Conservation (phyloP, 208 protist species). For the Leishmania major region DNA sequence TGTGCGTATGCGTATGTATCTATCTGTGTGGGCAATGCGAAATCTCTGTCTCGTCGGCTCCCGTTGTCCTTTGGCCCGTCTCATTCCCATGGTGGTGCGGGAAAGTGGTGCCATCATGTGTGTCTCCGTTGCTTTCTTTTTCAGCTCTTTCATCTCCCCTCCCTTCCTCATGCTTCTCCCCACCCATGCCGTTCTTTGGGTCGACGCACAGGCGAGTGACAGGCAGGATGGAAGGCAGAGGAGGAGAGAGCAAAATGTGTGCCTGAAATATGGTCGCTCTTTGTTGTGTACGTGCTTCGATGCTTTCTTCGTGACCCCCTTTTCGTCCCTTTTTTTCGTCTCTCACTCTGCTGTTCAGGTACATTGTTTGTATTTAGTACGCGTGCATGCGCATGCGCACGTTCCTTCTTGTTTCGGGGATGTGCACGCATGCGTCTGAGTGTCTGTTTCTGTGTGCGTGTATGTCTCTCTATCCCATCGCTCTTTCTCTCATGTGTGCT, state of each 20-base stretch:
- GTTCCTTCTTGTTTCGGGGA: background rate
- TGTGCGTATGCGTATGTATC: constrained; percentile 2
- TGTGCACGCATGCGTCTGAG: background rate
- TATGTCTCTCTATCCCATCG: background rate
- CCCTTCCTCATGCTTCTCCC: background rate
- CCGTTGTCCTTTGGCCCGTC: background rate
- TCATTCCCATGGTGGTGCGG: background rate
- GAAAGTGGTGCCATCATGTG: background rate
- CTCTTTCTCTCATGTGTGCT: background rate
- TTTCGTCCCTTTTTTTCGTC: background rate
- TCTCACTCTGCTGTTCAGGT: background rate
- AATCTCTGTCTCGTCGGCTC: background rate
- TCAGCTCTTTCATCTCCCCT: background rate
- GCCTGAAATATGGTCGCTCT: background rate
- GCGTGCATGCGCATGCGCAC: background rate
- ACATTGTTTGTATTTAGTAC: background rate
- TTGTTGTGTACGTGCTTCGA: background rate
- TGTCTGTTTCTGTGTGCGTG: background rate
- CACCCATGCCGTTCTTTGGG: background rate
- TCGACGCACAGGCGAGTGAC: background rate
- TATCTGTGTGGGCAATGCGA: background rate
- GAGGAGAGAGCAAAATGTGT: background rate
- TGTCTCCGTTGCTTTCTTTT: background rate
- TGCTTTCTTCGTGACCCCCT: background rate
- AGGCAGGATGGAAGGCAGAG: background rate